Evolutionary conservation across 345 rosid genomes (phyloP), one percentile per base, ranked within the genome.

Genomic region (Eucalyptus marginata): DNA sequence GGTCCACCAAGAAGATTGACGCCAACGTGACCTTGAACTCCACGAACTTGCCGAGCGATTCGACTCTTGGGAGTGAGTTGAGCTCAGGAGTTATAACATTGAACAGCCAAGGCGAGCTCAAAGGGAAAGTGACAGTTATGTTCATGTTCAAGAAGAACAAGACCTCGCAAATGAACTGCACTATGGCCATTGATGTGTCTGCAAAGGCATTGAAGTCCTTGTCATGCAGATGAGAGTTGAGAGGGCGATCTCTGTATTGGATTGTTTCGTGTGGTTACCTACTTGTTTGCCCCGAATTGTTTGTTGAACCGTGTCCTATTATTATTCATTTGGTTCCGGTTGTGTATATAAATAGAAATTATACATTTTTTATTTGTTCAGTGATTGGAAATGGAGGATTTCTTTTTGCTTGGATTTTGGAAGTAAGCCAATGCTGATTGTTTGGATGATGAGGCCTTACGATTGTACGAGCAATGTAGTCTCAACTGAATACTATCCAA

Each of bases 91-190:
- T 59, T n/a, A 24, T 90, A 44, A 79, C 87, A 29, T 40, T 90
- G 84, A 62, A 44, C 66, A 87, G 90, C 85, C 79, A 58, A 16
- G 88, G 88, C 25, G 89, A 25, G 87, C 15, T 86, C 89, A 81
- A 58, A 9, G 91, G 90, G 46, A 87, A 90, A 62, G 86, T 87
- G 51, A 81, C 79, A 16, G 36, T 90, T 3, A 22, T 90, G 84
- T 59, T 58, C 51, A 59, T 90, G 33, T 86, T 90, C 76, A 88
- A 90, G 89, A 87, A 81, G 86, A 87, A 62, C 58, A 87, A 68
- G 87, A n/a, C 89, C 54, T 36, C 89, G 43, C 43, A 83, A 20
- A 84, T 90, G 89, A 87, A 90, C 83, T 90, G 91, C 89, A 87
- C 88, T 25, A 50, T 89, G 80, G 40, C 49, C n/a, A 86, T 89